phyloP scores from a whole-genome alignment of 2,329 filamentous ascomycete species.

The Malbranchea cinnamomea region DNA sequence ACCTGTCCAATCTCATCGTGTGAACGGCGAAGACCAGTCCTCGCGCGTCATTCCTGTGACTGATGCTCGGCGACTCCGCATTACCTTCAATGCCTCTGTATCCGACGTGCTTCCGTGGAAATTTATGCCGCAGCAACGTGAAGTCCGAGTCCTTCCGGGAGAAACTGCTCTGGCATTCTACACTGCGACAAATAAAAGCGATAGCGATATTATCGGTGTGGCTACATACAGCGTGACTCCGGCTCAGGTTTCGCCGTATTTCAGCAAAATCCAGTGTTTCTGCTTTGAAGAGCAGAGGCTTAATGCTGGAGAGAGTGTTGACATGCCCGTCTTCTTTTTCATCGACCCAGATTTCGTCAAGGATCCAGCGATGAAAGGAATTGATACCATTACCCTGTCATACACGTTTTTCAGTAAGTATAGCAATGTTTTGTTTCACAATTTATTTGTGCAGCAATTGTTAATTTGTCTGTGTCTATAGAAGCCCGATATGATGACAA shows the following conservation, averaged over 20 bases:
- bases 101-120: slow-evolving; percentile 96
- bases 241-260: slow-evolving; percentile 89
- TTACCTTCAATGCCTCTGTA: slow-evolving; percentile 91
- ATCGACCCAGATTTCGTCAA: slow-evolving; percentile 89
- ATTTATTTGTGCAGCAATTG: neutral
- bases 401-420: slow-evolving; percentile 96
- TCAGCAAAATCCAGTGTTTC: slow-evolving; percentile 99
- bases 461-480: slow-evolving; percentile 11
- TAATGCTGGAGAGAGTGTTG: slow-evolving; percentile 89
- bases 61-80: slow-evolving; percentile 68
- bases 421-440: neutral
- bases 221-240: slow-evolving; percentile 96
- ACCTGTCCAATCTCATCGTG: slow-evolving; percentile 66
- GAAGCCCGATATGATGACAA: slow-evolving; percentile 76
- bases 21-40: slow-evolving; percentile 52
- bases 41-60: slow-evolving; percentile 67
- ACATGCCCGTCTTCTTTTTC: slow-evolving; percentile 99
- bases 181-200: slow-evolving; percentile 81
- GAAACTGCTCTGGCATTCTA: slow-evolving; percentile 97
- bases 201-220: slow-evolving; percentile 90
- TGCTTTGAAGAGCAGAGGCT: slow-evolving; percentile 95
- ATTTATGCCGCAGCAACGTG: slow-evolving; percentile 89
- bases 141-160: slow-evolving; percentile 86
- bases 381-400: slow-evolving; percentile 87
- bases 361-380: slow-evolving; percentile 81